Percentiles rank a stretch among this genome's conserved stretches.
Conservation (phyloP, 345 rosid genomes). For the Rubroshorea leprosula region DNA sequence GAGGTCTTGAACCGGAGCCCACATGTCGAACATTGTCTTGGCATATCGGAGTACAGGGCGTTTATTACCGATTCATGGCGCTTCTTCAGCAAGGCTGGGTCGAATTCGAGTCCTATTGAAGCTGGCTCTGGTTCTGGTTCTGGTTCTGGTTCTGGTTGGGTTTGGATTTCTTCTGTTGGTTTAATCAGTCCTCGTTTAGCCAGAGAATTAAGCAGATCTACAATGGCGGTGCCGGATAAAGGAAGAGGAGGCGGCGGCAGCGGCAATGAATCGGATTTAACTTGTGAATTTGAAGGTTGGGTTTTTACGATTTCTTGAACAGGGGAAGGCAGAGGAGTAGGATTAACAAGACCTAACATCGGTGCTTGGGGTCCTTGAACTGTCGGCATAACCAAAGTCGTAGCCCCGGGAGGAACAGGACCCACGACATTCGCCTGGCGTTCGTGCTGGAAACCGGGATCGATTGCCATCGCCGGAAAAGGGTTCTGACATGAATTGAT, state of each 20-base stretch:
- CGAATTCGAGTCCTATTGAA: neutral
- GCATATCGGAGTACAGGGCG: conserved; percentile 29
- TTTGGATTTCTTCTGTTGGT: neutral
- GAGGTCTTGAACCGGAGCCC: conserved; percentile 31
- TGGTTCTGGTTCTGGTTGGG: neutral
- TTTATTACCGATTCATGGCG: conserved; percentile 27
- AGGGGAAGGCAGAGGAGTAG: neutral
- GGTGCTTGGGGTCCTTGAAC: too few relatives aligned
- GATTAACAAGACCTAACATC: neutral
- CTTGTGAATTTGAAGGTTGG: neutral
- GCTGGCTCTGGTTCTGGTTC: neutral
- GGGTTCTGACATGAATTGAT: neutral
- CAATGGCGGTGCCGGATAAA: neutral
- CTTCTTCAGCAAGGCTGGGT: neutral
- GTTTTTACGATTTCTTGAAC: neutral
- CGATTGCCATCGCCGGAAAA: neutral
- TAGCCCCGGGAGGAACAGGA: too few relatives aligned
- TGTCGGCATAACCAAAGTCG: too few relatives aligned
- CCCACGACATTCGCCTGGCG: too few relatives aligned
- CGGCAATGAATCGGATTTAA: neutral
- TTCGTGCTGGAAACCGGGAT: neutral
- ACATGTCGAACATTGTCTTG: conserved; percentile 34
- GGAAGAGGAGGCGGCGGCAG: neutral
- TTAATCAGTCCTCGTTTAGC: neutral
- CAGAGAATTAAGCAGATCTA: neutral